These are phyloP conservation scores for Cordyceps cicadae DNA, from an alignment of 2,329 filamentous ascomycete genomes.

Conservation along the genomic window DNA sequence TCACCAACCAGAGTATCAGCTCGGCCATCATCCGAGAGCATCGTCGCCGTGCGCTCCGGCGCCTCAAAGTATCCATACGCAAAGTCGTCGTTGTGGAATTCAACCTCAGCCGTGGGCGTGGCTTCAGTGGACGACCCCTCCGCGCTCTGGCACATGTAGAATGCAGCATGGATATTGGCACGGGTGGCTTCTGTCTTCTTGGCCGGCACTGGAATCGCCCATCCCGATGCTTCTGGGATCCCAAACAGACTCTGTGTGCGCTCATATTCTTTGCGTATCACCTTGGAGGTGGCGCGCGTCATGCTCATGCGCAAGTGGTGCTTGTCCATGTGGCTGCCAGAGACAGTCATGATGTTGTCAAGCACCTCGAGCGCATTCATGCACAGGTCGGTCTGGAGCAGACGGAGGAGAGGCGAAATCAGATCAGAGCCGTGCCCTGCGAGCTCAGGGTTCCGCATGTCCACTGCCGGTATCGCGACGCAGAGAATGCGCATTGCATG, in stretches of 20 bases:
- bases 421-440: constrained; percentile 87
- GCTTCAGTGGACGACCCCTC: constrained; percentile 50
- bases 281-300: constrained; percentile 77
- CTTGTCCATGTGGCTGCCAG: constrained; percentile 83
- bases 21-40: constrained; percentile 78
- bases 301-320: constrained; percentile 98
- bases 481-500: constrained; percentile 89
- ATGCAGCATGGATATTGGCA: constrained; percentile 89
- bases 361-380: constrained; percentile 86
- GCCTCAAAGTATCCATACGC: constrained; percentile 70
- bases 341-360: constrained; percentile 92
- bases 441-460: constrained; percentile 87
- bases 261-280: constrained; percentile 88
- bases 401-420: constrained; percentile 80
- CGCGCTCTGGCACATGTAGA: constrained; percentile 79
- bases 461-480: constrained; percentile 76
- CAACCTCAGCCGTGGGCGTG: constrained; percentile 72
- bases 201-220: constrained; percentile 90
- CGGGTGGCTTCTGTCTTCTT: constrained; percentile 80
- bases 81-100: constrained; percentile 87
- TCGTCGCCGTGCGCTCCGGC: constrained; percentile 72
- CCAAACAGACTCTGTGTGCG: constrained; percentile 91
- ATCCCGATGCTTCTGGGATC: constrained; percentile 89
- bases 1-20: constrained; percentile 64
- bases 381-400: constrained; percentile 89